These are phyloP conservation scores for Lactifluus pinguis DNA, from an alignment of 768 basidiomycete species.

Conservation along the genomic window DNA sequence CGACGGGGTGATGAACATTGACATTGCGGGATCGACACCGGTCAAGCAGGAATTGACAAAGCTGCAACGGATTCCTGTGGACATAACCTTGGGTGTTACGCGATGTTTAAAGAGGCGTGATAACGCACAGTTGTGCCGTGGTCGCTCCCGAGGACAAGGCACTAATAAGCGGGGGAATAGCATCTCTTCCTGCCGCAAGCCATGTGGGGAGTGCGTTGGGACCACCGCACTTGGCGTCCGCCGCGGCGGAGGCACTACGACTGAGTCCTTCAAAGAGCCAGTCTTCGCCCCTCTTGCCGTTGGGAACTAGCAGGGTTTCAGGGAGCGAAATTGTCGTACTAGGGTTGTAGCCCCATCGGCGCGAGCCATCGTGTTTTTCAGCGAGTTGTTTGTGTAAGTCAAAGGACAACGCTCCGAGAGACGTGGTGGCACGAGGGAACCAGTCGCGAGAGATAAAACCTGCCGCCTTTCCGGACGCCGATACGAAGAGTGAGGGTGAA, in stretches of 20 bases:
- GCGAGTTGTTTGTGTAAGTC: slow-evolving; percentile 32
- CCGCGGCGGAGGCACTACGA: slow-evolving; percentile 19
- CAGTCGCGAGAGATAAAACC: slow-evolving; percentile 37
- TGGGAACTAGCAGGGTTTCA: not conserved
- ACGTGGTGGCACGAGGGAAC: slow-evolving; percentile 11
- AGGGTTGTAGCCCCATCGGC: slow-evolving; percentile 33
- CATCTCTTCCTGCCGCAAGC: not conserved
- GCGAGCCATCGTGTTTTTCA: slow-evolving; percentile 28
- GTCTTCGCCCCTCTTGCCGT: slow-evolving; percentile 20
- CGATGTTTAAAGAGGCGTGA: not conserved
- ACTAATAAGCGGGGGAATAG: not conserved
- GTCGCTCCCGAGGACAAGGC: slow-evolving; percentile 22
- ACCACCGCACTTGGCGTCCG: not conserved
- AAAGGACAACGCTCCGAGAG: slow-evolving; percentile 15
- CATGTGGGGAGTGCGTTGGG: not conserved
- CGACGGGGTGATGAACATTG: slow-evolving; percentile 23
- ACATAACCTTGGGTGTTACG: not conserved
- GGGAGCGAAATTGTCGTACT: slow-evolving; percentile 25
- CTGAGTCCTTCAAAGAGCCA: slow-evolving; percentile 24
- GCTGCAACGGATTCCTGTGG: slow-evolving; percentile 23
- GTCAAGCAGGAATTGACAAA: slow-evolving; percentile 28
- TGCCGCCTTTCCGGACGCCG: slow-evolving; percentile 29
- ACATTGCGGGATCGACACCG: slow-evolving; percentile 23
- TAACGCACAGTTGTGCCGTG: slow-evolving; percentile 27
- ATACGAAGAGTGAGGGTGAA: slow-evolving; percentile 29